Evolutionary conservation across 441 rosid species (phyloP).

Genomic region (Croton setiger): DNA sequence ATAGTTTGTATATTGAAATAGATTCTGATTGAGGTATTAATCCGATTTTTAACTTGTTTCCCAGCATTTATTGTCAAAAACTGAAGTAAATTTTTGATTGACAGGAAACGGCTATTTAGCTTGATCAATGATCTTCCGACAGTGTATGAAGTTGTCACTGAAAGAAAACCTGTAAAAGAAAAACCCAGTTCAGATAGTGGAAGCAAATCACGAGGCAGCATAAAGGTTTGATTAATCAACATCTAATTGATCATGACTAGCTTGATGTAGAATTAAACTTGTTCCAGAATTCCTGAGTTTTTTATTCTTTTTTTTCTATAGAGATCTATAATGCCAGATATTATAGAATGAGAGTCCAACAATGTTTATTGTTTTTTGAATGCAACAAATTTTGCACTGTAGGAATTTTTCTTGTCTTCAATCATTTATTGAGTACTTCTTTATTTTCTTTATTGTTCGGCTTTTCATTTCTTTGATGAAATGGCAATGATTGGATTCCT

Average conservation of each 20-base stretch:
- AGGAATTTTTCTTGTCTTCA: background rate
- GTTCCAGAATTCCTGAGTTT: background rate
- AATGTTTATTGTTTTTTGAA: background rate
- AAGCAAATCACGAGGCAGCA: conserved; percentile 47
- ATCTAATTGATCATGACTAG: conserved; percentile 3
- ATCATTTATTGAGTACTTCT: conserved; percentile 9
- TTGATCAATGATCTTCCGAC: conserved; percentile 78
- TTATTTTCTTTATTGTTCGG: background rate
- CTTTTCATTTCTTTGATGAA: background rate
- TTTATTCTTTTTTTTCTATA: background rate
- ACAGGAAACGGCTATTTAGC: conserved; percentile 78
- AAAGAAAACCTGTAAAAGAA: conserved; percentile 57
- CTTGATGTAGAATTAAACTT: background rate
- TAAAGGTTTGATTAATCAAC: conserved; percentile 40
- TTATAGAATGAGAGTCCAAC: background rate
- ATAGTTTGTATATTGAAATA: conserved; percentile 6
- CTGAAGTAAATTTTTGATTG: background rate
- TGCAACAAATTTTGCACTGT: background rate
- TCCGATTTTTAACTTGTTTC: background rate
- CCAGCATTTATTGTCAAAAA: conserved; percentile 1
- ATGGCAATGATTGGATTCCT: conserved; percentile 12
- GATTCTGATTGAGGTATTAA: background rate
- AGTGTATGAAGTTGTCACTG: conserved; percentile 73
- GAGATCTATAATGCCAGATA: background rate
- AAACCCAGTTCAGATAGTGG: conserved; percentile 47